These are phyloP conservation scores for Fusarium tricinctum DNA, from an alignment of 2,329 filamentous ascomycete species.

Conservation along the genomic window DNA sequence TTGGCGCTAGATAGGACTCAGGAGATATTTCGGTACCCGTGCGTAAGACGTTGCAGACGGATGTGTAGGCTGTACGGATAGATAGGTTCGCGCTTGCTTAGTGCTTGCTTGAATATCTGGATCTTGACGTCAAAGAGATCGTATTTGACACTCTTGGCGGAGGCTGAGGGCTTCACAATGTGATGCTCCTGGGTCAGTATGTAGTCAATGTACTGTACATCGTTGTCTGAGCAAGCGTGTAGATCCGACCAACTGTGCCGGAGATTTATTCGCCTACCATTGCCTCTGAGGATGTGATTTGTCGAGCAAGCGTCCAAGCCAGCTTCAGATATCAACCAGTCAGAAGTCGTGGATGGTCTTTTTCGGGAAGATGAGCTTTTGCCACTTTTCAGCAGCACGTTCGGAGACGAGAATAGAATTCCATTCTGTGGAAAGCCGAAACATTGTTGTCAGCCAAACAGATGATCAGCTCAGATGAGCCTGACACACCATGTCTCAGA, in stretches of 20 bases:
- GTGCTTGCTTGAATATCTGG: constrained; percentile 1
- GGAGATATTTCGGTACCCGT: constrained; percentile 10
- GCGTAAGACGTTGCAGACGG: constrained; percentile 7
- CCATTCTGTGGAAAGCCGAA: constrained; percentile 34
- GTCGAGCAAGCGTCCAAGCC: constrained; percentile 30
- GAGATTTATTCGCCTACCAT: constrained; percentile 17
- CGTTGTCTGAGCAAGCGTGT: constrained; percentile 11
- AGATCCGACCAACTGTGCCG: constrained; percentile 22
- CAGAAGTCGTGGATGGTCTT: constrained; percentile 36
- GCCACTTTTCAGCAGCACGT: constrained; percentile 33
- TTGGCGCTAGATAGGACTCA: constrained; percentile 11
- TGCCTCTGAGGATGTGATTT: constrained; percentile 35
- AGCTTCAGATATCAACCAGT: constrained; percentile 37
- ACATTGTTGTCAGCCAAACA: constrained; percentile 12
- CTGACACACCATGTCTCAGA: neutral
- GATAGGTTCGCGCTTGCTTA: constrained; percentile 13
- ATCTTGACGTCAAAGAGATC: constrained; percentile 26
- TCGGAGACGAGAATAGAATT: constrained; percentile 13
- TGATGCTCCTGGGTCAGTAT: neutral
- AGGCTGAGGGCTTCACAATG: constrained; percentile 3
- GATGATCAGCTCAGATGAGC: neutral
- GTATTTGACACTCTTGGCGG: constrained; percentile 3
- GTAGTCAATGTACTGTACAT: neutral
- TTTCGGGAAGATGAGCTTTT: constrained; percentile 30
- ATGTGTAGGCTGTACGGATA: neutral